Evolutionary conservation across 2,329 filamentous ascomycete species (phyloP), one percentile per base, ranked within the genome.

Genomic region (Aspergillus ustus): DNA sequence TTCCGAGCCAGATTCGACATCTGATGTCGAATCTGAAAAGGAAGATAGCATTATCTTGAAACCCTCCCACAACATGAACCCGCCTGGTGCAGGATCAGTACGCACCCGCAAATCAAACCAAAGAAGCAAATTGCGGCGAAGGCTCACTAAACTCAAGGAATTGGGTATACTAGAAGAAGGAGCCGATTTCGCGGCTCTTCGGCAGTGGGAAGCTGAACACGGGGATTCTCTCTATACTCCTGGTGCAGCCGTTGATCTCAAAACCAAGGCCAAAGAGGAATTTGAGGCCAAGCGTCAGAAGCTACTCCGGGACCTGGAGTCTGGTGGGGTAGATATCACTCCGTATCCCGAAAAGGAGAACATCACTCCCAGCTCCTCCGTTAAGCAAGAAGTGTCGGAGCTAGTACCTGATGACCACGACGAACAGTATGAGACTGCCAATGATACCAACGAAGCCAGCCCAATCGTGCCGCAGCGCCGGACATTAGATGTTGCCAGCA

Each of bases 401-500:
- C 46, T 56, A n/a, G n/a, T n/a, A 25, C 29, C 48, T 22, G 65
- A 62, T 37, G 61, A 68, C n/a, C 31, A 58, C 17, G 31, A 60
- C 15, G 51, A 66, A 15, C 17, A 56, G 5, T 53, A 62, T 49
- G 63, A 69, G 25, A 53, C 57, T 22, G 48, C 46, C 11, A 59
- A 63, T 52, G 62, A 60, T 8, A 52, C 28, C n/a, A 62, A 61
- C 28, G 59, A 67, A 28, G 48, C 54, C 7, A 65, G 60, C 28
- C 44, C 60, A 37, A 66, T 69, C 51, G 29, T 50, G 40, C 64
- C 70, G 13, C 75, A 70, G 43, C 77, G 78, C 60, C 78, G 80
- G 50, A 77, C 77, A 19, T 73, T 88, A 37, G 84, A 89, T 69
- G 59, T 92, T 31, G 84, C 82, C 17, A 88, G 89, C 55, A 86